These are phyloP conservation scores for Dactylellina drechsleri DNA, from an alignment of 2,329 filamentous ascomycete genomes.

Conservation along the genomic window DNA sequence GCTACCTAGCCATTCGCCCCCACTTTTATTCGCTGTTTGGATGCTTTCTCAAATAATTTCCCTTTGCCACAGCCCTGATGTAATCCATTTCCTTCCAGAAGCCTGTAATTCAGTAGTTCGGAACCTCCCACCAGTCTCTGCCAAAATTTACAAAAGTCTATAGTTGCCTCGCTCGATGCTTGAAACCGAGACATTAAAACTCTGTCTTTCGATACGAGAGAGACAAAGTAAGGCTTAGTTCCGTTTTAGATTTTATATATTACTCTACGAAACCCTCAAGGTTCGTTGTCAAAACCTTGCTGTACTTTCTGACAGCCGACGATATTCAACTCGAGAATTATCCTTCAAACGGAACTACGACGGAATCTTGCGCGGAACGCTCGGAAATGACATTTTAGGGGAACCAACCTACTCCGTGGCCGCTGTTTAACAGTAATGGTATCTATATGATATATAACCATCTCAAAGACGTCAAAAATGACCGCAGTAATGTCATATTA, in stretches of 20 bases:
- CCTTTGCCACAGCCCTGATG: slow-evolving; percentile 28
- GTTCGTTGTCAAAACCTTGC: slow-evolving; percentile 13
- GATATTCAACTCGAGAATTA: too few species aligned
- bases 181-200: slow-evolving; percentile 39
- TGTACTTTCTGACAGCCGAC: not conserved
- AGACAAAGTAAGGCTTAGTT: slow-evolving; percentile 1
- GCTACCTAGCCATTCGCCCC: slow-evolving; percentile 43
- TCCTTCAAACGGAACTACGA: too few species aligned
- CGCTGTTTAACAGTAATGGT: not conserved
- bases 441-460: not conserved
- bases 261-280: slow-evolving; percentile 23
- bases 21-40: slow-evolving; percentile 39
- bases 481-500: slow-evolving; percentile 50
- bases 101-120: slow-evolving; percentile 35
- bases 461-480: slow-evolving; percentile 20
- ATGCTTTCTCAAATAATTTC: slow-evolving; percentile 47
- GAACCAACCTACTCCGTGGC: not conserved
- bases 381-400: not conserved
- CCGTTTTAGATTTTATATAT: slow-evolving; percentile 32
- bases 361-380: too few species aligned
- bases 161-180: slow-evolving; percentile 34
- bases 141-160: slow-evolving; percentile 32
- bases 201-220: slow-evolving; percentile 37
- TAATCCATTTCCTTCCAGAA: slow-evolving; percentile 37
- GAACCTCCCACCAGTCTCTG: slow-evolving; percentile 26